phyloP scores from a whole-genome alignment of 1,284 basidiomycete genomes.

The Testicularia cyperi region DNA sequence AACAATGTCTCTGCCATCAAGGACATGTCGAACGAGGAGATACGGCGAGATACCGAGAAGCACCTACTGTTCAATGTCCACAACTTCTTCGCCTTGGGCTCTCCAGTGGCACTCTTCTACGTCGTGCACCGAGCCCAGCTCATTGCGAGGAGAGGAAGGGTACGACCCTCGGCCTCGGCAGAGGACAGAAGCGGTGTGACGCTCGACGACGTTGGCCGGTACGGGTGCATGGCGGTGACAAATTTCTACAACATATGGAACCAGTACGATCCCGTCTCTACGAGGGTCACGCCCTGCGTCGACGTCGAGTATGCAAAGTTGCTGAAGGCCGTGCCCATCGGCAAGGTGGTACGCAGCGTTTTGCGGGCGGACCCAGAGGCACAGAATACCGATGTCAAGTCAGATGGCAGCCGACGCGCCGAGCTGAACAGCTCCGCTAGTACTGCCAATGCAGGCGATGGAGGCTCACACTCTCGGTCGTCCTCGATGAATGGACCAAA shows the following conservation, averaged over 20 bases:
- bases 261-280: constrained; percentile 64
- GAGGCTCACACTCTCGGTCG: too few relatives aligned
- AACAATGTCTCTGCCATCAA: constrained; percentile 60
- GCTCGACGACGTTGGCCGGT: constrained; percentile 63
- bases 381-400: too few relatives aligned
- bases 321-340: constrained; percentile 29
- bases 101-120: constrained; percentile 65
- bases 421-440: too few relatives aligned
- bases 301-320: constrained; percentile 54
- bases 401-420: too few relatives aligned
- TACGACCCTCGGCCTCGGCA: constrained; percentile 63
- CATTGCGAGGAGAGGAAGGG: constrained; percentile 64
- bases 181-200: constrained; percentile 58
- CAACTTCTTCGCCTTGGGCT: constrained; percentile 65
- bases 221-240: constrained; percentile 65
- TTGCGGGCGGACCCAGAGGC: constrained; percentile 17
- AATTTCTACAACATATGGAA: constrained; percentile 65
- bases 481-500: too few relatives aligned
- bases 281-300: constrained; percentile 60
- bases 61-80: constrained; percentile 62
- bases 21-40: constrained; percentile 6
- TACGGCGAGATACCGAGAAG: constrained; percentile 7
- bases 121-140: constrained; percentile 65
- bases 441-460: too few relatives aligned
- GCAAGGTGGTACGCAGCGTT: constrained; percentile 26